phyloP scores from a whole-genome alignment of 2,329 filamentous ascomycete species.

The Cladosporium austrohemisphaericum region DNA sequence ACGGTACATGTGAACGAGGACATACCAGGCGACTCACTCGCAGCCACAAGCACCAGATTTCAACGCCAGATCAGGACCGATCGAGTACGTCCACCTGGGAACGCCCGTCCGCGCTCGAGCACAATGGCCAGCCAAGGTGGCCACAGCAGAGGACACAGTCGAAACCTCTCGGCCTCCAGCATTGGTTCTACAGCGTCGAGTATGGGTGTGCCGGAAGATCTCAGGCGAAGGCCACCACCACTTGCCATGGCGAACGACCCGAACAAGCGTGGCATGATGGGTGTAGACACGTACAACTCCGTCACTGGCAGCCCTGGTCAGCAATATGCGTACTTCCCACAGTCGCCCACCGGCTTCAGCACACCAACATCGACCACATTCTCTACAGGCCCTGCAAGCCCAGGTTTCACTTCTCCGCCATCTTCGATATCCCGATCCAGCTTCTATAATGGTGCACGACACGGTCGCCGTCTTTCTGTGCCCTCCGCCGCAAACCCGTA shows the following conservation, averaged over 20 bases:
- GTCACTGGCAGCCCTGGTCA: constrained; percentile 59
- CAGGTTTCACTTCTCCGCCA: constrained; percentile 73
- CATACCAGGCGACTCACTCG: constrained; percentile 88
- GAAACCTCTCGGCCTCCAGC: constrained; percentile 84
- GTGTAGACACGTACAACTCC: constrained; percentile 61
- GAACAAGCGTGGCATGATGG: constrained; percentile 56
- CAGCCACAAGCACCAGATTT: constrained; percentile 86
- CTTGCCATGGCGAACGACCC: constrained; percentile 76
- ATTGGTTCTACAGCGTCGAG: constrained; percentile 72
- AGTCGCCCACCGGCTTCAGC: constrained; percentile 70
- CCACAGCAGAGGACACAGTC: constrained; percentile 72
- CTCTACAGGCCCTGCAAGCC: constrained; percentile 71
- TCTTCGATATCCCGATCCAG: constrained; percentile 66
- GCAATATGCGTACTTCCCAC: constrained; percentile 61
- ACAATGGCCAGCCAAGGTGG: constrained; percentile 52
- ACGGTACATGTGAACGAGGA: constrained; percentile 98
- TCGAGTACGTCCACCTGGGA: constrained; percentile 63
- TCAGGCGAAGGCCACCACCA: constrained; percentile 71
- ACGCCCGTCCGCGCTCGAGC: constrained; percentile 6
- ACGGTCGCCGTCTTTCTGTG: constrained; percentile 74
- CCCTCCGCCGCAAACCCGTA: constrained; percentile 74
- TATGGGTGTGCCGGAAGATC: constrained; percentile 62
- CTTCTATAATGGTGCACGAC: constrained; percentile 68
- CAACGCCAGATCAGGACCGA: constrained; percentile 90
- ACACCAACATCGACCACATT: constrained; percentile 83